These are phyloP conservation scores for Gossypium schwendimanii DNA, from an alignment of 441 rosid genomes.

Conservation along the genomic window DNA sequence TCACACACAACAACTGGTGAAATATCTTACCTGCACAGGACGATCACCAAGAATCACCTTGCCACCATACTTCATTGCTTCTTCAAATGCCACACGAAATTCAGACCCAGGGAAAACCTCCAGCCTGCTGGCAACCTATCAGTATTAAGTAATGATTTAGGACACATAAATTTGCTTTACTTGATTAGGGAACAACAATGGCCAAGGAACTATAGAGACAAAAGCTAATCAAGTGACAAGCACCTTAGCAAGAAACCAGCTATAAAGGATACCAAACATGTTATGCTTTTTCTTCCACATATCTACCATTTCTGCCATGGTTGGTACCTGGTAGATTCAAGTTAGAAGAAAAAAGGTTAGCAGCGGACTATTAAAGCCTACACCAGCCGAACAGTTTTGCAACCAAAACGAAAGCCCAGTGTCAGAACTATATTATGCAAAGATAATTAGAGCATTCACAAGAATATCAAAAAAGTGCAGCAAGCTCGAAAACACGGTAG, in stretches of 20 bases:
- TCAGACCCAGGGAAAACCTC: slow-evolving; percentile 82
- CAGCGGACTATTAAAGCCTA: neutral
- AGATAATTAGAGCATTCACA: neutral
- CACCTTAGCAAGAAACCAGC: slow-evolving; percentile 87
- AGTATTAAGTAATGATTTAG: slow-evolving; percentile 2
- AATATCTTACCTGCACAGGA: slow-evolving; percentile 42
- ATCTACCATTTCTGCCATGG: slow-evolving; percentile 68
- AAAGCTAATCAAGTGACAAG: slow-evolving; percentile 8
- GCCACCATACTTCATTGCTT: slow-evolving; percentile 72
- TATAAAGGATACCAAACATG: slow-evolving; percentile 65
- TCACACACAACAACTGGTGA: neutral
- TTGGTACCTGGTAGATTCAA: slow-evolving; percentile 52
- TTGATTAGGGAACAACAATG: neutral
- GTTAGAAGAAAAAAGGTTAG: neutral
- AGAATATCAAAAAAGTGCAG: neutral
- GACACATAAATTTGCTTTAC: neutral
- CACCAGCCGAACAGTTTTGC: neutral
- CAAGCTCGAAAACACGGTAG: neutral
- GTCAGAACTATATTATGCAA: neutral
- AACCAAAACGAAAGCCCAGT: neutral
- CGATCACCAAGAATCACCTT: slow-evolving; percentile 91
- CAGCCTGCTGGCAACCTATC: slow-evolving; percentile 69
- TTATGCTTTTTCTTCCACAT: slow-evolving; percentile 82
- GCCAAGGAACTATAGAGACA: neutral
- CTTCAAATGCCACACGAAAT: slow-evolving; percentile 78